Base-by-base conservation (phyloP, 352 stramenopile species). In the Phytophthora fragariae region DNA sequence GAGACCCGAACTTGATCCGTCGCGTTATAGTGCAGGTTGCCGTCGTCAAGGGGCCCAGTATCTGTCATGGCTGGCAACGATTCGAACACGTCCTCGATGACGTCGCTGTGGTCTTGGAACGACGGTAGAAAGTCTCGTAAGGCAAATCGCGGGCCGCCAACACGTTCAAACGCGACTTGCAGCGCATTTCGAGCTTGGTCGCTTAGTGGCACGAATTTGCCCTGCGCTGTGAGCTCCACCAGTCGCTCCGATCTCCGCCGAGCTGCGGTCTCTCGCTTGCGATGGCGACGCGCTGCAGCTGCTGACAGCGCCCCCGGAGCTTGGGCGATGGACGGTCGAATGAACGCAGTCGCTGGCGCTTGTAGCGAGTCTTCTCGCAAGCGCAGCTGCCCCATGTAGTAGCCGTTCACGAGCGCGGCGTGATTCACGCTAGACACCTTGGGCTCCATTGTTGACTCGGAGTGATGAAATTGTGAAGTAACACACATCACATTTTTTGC, bases 201-300 rank as follows among this genome's bases (percentile, higher is more conserved):
- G 53, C 76, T 74, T 46, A 91, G 37, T 11, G 81, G 79, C 10
- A 91, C 76, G 61, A 90, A 92, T 57, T 90, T 90, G 14, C 81
- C 79, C n/a, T 72, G 35, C 21, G 57, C 72, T 15, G 66, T 68
- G 52, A 92, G 77, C 35, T 84, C 61, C n/a, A 77, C 47, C 12
- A 89, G 67, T 24, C 74, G 71, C 24, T 66, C 62, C 3, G 59
- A 31, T 17, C 79, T 66, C 27, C 85, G 73, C 9, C 57, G 70
- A 65, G 65, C 62, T 29, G 70, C 62, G n/a, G 75, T 66, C 50
- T 78, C 62, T 19, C 79, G 75, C 52, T 90, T 85, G 15, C 84
- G 75, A 35, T 87, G 83, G 53, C 76, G 80, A 35, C 61, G 50
- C 21, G 39, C 73, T 66, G 75, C 54, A 41, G 66, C 31, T 33